Evolutionary conservation across 73 alveolate species (phyloP).

Genomic region (Stentor coeruleus): DNA sequence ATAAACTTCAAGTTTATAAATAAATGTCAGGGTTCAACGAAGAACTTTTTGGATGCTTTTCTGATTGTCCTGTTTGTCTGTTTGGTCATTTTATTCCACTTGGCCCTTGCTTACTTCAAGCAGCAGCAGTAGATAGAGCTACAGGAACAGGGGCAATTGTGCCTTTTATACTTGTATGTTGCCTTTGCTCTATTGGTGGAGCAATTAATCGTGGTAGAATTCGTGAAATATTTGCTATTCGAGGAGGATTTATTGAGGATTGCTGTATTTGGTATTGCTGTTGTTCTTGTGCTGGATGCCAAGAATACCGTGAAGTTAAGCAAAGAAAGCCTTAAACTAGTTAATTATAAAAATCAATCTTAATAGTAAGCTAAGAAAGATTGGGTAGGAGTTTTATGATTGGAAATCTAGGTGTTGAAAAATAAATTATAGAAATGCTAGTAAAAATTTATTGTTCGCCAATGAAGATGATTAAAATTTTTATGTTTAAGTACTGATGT

Average conservation of each 20-base stretch:
- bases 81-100: background rate
- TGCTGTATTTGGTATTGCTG: background rate
- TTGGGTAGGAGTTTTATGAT: too few relatives aligned
- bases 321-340: too few relatives aligned
- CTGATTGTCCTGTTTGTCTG: background rate
- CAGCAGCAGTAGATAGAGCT: background rate
- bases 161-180: too few relatives aligned
- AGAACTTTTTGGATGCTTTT: background rate
- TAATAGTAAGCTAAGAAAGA: too few relatives aligned
- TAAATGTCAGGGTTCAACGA: too few relatives aligned
- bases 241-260: background rate
- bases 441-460: too few relatives aligned
- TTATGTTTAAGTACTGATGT: too few relatives aligned
- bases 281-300: background rate
- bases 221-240: background rate
- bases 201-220: background rate
- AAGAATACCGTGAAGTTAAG: background rate
- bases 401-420: too few relatives aligned
- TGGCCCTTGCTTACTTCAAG: background rate
- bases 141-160: background rate
- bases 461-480: too few relatives aligned
- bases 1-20: too few relatives aligned
- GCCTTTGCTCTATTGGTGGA: background rate
- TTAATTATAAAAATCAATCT: too few relatives aligned
- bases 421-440: too few relatives aligned